These are phyloP conservation scores for Phanerochaete sordida DNA, from an alignment of 768 basidiomycete genomes.

Conservation along the genomic window DNA sequence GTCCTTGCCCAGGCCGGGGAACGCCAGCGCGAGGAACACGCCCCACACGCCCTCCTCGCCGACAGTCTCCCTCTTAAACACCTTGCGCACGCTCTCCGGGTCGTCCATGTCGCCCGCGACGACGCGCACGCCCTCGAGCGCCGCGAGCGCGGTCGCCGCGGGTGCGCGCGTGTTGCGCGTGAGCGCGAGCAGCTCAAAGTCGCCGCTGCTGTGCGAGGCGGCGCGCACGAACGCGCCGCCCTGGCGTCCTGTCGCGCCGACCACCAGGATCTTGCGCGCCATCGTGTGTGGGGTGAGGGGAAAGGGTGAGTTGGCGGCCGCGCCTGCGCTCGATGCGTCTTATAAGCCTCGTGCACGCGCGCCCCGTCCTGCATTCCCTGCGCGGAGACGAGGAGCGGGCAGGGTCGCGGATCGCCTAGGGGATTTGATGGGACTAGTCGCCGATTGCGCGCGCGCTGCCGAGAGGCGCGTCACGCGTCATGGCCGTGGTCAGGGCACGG, in stretches of 20 bases:
- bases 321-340: not conserved
- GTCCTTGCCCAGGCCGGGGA: conserved; percentile 37
- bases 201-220: no score
- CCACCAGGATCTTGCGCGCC: conserved; percentile 3
- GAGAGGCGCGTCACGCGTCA: no score
- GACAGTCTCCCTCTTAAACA: conserved; percentile 31
- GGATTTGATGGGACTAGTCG: no score
- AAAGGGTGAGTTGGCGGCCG: not conserved
- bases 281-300: not conserved
- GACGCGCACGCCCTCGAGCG: conserved; percentile 24
- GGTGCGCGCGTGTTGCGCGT: no score
- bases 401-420: no score
- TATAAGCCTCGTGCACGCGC: no score
- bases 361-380: no score
- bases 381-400: no score
- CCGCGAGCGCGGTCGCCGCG: conserved; percentile 10
- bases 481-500: no score
- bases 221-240: conserved; percentile 2
- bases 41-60: conserved; percentile 31
- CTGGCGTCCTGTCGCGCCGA: conserved; percentile 7
- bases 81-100: conserved; percentile 22
- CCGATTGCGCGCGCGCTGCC: no score
- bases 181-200: no score
- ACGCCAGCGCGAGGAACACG: conserved; percentile 36
- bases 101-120: conserved; percentile 35